phyloP scores from a whole-genome alignment of 2,329 filamentous ascomycete genomes.

The Cordyceps pruinosa region DNA sequence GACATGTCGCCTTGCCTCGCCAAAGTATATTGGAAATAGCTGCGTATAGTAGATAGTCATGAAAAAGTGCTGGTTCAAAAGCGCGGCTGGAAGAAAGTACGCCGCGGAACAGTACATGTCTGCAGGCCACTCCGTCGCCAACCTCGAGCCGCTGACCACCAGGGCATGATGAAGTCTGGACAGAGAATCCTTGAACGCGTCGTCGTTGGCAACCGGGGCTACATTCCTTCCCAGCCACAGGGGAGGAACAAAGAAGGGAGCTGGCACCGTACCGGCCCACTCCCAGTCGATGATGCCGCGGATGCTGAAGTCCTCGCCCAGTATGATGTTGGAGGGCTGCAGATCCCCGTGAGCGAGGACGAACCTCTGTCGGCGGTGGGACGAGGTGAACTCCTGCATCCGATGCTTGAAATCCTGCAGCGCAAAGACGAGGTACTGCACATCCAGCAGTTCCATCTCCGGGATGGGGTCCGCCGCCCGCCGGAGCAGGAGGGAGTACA shows the following conservation, averaged over 20 bases:
- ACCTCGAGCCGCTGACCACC: not conserved
- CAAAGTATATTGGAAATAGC: slow-evolving; percentile 1
- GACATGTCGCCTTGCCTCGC: not conserved
- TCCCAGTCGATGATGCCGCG: slow-evolving; percentile 13
- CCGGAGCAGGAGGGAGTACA: not conserved
- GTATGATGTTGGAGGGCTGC: slow-evolving; percentile 10
- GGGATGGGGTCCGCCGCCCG: not conserved
- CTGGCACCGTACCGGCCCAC: slow-evolving; percentile 4
- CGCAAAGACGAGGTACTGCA: slow-evolving; percentile 4
- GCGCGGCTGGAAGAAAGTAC: not conserved
- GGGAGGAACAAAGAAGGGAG: slow-evolving; percentile 1
- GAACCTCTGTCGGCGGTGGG: not conserved
- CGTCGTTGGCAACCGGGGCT: not conserved
- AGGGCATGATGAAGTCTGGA: not conserved
- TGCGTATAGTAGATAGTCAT: slow-evolving; percentile 5
- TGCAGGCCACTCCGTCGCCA: slow-evolving; percentile 1
- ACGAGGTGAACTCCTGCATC: not conserved
- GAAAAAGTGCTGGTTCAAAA: slow-evolving; percentile 8
- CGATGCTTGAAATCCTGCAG: not conserved
- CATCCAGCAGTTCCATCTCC: not conserved
- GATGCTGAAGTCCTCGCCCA: slow-evolving; percentile 4
- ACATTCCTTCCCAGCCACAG: slow-evolving; percentile 6
- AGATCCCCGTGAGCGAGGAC: slow-evolving; percentile 10
- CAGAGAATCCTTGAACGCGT: not conserved
- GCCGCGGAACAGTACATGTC: not conserved